These are phyloP conservation scores for Purpureocillium lavendulum DNA, from an alignment of 2,329 filamentous ascomycete species.

Conservation along the genomic window DNA sequence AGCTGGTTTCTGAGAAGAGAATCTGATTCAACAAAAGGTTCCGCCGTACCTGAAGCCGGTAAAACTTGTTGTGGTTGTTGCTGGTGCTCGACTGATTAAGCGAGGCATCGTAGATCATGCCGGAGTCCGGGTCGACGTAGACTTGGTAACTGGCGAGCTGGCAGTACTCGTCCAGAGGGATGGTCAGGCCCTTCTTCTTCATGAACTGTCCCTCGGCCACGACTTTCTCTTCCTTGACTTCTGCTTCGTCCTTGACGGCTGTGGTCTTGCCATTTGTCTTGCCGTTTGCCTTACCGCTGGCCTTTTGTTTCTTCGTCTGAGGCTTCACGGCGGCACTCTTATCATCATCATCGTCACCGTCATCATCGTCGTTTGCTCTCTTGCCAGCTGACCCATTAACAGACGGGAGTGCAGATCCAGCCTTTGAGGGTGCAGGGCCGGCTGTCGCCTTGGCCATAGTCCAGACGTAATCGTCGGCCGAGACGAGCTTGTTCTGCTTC, in stretches of 20 bases:
- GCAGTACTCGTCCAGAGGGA: slow-evolving; percentile 43
- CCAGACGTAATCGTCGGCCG: slow-evolving; percentile 18
- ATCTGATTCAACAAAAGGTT: neutral
- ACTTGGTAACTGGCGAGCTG: slow-evolving; percentile 38
- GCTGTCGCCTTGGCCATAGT: neutral
- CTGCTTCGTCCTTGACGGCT: slow-evolving; percentile 14
- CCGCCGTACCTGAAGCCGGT: slow-evolving; percentile 55
- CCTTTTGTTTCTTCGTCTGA: slow-evolving; percentile 20
- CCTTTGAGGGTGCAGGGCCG: neutral
- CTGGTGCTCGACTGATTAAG: slow-evolving; percentile 69
- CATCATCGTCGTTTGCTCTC: neutral
- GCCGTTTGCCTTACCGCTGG: slow-evolving; percentile 12
- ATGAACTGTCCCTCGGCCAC: slow-evolving; percentile 36
- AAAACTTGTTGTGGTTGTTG: slow-evolving; percentile 78
- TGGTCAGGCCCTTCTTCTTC: slow-evolving; percentile 33
- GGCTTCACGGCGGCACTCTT: slow-evolving; percentile 8
- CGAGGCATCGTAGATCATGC: slow-evolving; percentile 68
- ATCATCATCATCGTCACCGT: slow-evolving; percentile 13
- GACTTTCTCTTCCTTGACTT: slow-evolving; percentile 19
- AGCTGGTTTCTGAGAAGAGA: slow-evolving; percentile 3
- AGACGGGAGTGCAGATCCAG: slow-evolving; percentile 1
- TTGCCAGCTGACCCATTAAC: neutral
- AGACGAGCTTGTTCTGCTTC: slow-evolving; percentile 13
- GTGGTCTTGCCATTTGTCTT: slow-evolving; percentile 24
- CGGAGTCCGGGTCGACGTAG: slow-evolving; percentile 51